Base-by-base conservation (phyloP, 202 grass and related monocot genomes). In the Hordeum pubiflorum region DNA sequence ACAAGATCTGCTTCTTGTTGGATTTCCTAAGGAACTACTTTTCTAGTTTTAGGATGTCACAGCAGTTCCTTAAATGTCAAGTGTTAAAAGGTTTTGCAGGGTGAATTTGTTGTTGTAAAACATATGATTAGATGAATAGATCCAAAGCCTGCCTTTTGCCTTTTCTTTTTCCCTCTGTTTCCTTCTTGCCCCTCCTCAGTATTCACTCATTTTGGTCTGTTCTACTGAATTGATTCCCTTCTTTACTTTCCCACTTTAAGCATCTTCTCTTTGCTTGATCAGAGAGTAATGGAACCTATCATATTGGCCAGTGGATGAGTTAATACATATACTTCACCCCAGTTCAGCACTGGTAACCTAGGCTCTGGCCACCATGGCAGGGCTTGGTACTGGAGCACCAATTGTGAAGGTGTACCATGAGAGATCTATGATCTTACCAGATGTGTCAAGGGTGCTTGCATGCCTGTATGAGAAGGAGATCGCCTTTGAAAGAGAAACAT, bases 391-490 rank as follows among this genome's bases (percentile, higher is more conserved):
- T 37, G 40, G 38, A 54, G 27, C 81, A 55, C 88, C 86, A 5
- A 79, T 81, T 6, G 88, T 93, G 62, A 85, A 86, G 44, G 76
- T 98, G 41, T 98, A 94, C 80, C 89, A 83, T 91, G 88, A 86
- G 63, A 94, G 81, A 82, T 91, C 94, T 39, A 75, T 87, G 40
- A 63, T 94, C 41, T 81, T 94, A 70, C 92, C 92, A 6, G 95
- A 94, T 66, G 90, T 98, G 39, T 93, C 92, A 58, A 93, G 95
- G 76, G 95, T 95, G 46, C 86, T 98, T 71, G 85, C 92, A 23
- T 95, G 95, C 81, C 82, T 98, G 62, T 90, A 95, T 52, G 95
- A 98, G 90, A 98, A 98, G 86, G 58, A 85, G 14, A 43, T 98
- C 52, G 18, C 93, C 3, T 87, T 91, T 83, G 17, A 86, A 9